Evolutionary conservation across 2,329 filamentous ascomycete species (phyloP), one percentile per base, ranked within the genome.

Genomic region (Colletotrichum viniferum): DNA sequence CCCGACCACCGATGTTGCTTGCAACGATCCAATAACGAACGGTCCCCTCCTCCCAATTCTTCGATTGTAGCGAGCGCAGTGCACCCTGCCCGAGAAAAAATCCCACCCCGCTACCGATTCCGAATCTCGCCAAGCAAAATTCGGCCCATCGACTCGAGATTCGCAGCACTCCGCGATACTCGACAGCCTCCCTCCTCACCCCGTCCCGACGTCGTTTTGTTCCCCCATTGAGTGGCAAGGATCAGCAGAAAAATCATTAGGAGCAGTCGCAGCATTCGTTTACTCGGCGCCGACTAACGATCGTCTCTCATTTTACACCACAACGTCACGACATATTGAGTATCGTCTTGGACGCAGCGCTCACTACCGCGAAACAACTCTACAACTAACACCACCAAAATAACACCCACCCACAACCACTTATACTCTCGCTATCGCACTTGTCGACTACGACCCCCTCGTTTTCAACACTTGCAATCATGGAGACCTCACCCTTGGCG

Each of bases 401-500:
- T 38, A 56, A 68, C 43, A 48, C 18, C 48, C 55, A 26, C 32
- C 30, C 63, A 36, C n/a, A 26, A 38, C 18, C 26, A 58, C 32
- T 38, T 38, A 61, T 52, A 74, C 65, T 71, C 61, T 67, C 65
- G 66, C 70, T 73, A 48, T 28, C 55, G 36, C 48, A 64, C 24
- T 38, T 34, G 16, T 38, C 14, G 61, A 32, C 30, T 32, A 61
- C 66, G 30, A 64, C 72, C 63, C 13, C n/a, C 6, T 34, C 28
- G 52, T 43, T 55, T 32, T 28, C 55, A 58, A 58, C 55, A 34
- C 61, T 21, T n/a, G 63, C 78, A 79, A 87, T 65, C 82, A 98
- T 98, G 95, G 96, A 98, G 86, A 93, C 94, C 78, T 98, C 97
- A 81, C 97, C 97, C 62, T 87, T 98, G 83, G 96, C 96, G 85